Evolutionary conservation across 768 basidiomycete genomes (phyloP).

Genomic region (Termitomyces sp.): DNA sequence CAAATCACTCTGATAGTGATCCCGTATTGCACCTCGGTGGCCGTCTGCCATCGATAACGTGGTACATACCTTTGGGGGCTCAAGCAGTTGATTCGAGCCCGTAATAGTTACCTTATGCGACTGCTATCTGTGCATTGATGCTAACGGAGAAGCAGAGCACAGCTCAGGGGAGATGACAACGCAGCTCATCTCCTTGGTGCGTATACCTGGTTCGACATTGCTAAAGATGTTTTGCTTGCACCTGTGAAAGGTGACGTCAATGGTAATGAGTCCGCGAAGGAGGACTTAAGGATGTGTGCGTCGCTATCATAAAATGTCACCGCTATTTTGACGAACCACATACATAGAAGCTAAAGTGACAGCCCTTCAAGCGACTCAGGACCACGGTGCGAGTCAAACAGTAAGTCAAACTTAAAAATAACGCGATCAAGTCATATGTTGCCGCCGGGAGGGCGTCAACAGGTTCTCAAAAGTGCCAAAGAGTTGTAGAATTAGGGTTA

Average conservation of each 20-base stretch:
- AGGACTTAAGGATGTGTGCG: not conserved
- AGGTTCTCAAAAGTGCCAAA: conserved; percentile 7
- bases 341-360: not conserved
- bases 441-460: conserved; percentile 1
- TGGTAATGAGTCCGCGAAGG: not conserved
- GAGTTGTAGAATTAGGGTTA: conserved; percentile 4
- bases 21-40: not conserved
- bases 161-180: not conserved
- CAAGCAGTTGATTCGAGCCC: not conserved
- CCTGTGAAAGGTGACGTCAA: not conserved
- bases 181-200: not conserved
- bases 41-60: not conserved
- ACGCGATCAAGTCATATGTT: not conserved
- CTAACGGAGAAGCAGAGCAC: not conserved
- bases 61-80: not conserved
- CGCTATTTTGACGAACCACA: not conserved
- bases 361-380: not conserved
- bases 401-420: conserved; percentile 5
- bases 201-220: not conserved
- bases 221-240: not conserved
- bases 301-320: not conserved
- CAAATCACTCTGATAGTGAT: not conserved
- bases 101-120: not conserved
- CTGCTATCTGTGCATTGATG: not conserved
- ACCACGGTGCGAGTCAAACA: not conserved